Evolutionary conservation across 164 flowering plant species (phyloP).

Genomic region (Magnolia officinalis): DNA sequence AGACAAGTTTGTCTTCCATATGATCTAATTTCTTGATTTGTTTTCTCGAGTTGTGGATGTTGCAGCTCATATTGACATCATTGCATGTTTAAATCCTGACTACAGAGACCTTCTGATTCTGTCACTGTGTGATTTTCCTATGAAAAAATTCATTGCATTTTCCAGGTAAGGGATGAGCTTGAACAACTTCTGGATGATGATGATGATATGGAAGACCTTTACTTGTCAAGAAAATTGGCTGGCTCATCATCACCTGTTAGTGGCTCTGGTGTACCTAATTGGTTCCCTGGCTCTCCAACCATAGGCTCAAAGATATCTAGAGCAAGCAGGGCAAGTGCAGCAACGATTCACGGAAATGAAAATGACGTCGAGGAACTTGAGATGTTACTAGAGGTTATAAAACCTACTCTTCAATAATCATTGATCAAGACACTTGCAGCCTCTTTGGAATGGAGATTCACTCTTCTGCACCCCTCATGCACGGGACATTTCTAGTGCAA

Average conservation of each 20-base stretch:
- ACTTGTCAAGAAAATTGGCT: conserved; percentile 73
- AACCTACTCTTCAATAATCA: neutral
- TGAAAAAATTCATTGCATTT: neutral
- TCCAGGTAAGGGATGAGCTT: conserved; percentile 92
- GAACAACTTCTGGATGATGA: conserved; percentile 96
- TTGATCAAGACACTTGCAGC: neutral
- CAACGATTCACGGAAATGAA: conserved; percentile 75
- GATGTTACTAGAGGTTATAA: conserved; percentile 84
- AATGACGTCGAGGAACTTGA: conserved; percentile 95
- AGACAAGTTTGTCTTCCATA: neutral
- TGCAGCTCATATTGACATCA: neutral
- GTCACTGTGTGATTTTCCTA: neutral
- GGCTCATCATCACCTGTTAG: conserved; percentile 64
- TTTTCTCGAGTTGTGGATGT: neutral
- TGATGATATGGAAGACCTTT: conserved; percentile 96
- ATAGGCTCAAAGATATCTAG: conserved; percentile 71
- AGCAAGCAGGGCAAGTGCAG: conserved; percentile 72
- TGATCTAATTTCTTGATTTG: neutral
- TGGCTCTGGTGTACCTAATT: conserved; percentile 55
- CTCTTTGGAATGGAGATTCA: neutral
- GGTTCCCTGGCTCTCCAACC: conserved; percentile 74
- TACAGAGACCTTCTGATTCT: neutral
- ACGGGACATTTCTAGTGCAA: neutral
- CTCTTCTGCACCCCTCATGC: too few relatives aligned
- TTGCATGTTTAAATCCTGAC: neutral